A percentile compares a stretch with the other conserved stretches of the same genome.
phyloP scores from a whole-genome alignment of 108 stramenopile species.

The Nannochloropsis salina region DNA sequence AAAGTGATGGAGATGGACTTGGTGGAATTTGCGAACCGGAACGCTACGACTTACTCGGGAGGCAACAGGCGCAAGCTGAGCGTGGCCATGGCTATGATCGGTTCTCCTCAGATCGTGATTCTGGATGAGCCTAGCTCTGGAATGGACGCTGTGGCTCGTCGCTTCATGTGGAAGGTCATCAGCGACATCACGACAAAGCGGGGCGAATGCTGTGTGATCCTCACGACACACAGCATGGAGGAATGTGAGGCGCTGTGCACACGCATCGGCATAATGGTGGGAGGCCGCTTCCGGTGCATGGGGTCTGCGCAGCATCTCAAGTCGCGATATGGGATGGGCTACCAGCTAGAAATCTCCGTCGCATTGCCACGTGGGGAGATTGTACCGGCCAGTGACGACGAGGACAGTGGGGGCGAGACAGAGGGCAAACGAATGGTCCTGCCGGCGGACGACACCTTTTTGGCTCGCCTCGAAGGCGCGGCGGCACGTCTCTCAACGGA shows the following conservation, averaged over 20 bases:
- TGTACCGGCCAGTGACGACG: neutral
- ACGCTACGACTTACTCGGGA: slow-evolving; percentile 54
- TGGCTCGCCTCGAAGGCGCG: neutral
- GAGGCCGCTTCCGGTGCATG: slow-evolving; percentile 58
- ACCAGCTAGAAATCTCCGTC: slow-evolving; percentile 54
- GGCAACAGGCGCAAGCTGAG: slow-evolving; percentile 81
- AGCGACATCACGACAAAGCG: slow-evolving; percentile 47
- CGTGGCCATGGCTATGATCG: slow-evolving; percentile 69
- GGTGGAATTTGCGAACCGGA: slow-evolving; percentile 40
- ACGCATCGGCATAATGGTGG: slow-evolving; percentile 63
- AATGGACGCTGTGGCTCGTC: slow-evolving; percentile 72
- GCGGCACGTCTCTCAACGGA: neutral
- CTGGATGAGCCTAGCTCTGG: slow-evolving; percentile 62
- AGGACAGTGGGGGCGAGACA: neutral
- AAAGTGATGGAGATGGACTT: slow-evolving; percentile 45
- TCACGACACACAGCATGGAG: slow-evolving; percentile 65
- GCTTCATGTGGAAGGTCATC: slow-evolving; percentile 61
- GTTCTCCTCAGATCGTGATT: slow-evolving; percentile 64
- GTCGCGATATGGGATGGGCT: slow-evolving; percentile 58
- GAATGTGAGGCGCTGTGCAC: slow-evolving; percentile 60
- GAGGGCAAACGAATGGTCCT: neutral
- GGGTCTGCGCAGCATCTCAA: slow-evolving; percentile 63
- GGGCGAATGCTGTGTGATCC: slow-evolving; percentile 55
- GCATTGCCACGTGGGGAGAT: neutral
- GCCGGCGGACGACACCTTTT: neutral